These are phyloP conservation scores for Tetrahymena borealis DNA, from an alignment of 73 alveolate genomes.

Conservation along the genomic window DNA sequence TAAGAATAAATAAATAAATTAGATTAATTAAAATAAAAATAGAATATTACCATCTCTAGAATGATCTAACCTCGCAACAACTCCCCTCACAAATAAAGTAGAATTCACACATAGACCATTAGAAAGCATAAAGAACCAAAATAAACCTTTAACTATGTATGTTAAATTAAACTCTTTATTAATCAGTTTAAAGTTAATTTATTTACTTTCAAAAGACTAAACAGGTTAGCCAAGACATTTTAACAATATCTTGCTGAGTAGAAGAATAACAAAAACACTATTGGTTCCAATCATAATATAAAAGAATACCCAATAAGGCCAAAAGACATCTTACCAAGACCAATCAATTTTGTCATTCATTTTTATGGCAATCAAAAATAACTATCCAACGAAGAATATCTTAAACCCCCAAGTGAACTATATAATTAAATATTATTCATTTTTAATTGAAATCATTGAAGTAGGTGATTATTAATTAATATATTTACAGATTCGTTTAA, in stretches of 20 bases:
- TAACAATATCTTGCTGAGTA: not conserved
- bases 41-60: not conserved
- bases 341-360: not conserved
- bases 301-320: not conserved
- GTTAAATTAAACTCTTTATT: not conserved
- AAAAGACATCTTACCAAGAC: not conserved
- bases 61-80: not conserved
- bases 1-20: not conserved
- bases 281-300: not conserved
- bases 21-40: not conserved
- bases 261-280: not conserved
- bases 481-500: not conserved
- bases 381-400: not conserved
- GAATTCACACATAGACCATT: not conserved
- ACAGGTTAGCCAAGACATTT: not conserved
- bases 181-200: not conserved
- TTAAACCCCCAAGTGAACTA: not conserved
- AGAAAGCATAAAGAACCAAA: not conserved
- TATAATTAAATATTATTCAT: too few relatives aligned
- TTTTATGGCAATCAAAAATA: not conserved
- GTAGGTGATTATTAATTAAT: not conserved
- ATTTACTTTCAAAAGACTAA: not conserved
- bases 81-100: not conserved
- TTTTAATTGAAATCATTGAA: not conserved
- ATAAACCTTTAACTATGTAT: not conserved